Evolutionary conservation across 1,284 basidiomycete genomes (phyloP).

Genomic region (Irpex lacteus): DNA sequence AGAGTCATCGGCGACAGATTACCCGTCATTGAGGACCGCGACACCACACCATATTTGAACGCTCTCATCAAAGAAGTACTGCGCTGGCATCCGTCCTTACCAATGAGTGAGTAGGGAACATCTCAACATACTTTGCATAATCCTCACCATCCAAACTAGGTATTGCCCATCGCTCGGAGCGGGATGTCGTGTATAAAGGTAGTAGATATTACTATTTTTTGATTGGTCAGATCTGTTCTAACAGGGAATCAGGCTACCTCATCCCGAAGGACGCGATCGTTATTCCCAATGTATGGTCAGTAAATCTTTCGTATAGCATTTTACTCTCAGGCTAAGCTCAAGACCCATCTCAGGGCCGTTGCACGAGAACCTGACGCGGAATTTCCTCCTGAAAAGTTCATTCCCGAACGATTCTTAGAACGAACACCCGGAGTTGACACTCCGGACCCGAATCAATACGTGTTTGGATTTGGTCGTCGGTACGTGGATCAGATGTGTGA

Average conservation of each 20-base stretch:
- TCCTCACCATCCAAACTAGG: background rate
- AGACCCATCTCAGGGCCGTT: background rate
- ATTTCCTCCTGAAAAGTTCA: conserved; percentile 3
- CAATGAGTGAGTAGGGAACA: background rate
- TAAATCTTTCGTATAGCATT: background rate
- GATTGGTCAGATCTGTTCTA: background rate
- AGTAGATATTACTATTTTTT: background rate
- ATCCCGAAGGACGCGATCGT: conserved; percentile 11
- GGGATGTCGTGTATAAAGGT: conserved; percentile 1
- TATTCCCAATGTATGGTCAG: conserved; percentile 9
- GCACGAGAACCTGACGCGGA: background rate
- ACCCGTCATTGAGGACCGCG: conserved; percentile 5
- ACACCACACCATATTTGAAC: conserved; percentile 11
- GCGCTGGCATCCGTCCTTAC: conserved; percentile 8
- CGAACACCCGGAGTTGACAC: background rate
- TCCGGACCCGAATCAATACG: background rate
- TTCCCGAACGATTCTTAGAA: conserved; percentile 9
- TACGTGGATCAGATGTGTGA: background rate
- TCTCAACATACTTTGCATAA: background rate
- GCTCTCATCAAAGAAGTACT: conserved; percentile 17
- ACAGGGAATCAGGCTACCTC: background rate
- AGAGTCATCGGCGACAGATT: conserved; percentile 11
- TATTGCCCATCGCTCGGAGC: background rate
- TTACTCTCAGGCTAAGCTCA: background rate
- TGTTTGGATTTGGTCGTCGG: conserved; percentile 6